Conservation (phyloP, 2,329 filamentous ascomycete genomes). For the Coniochaeta ligniaria region DNA sequence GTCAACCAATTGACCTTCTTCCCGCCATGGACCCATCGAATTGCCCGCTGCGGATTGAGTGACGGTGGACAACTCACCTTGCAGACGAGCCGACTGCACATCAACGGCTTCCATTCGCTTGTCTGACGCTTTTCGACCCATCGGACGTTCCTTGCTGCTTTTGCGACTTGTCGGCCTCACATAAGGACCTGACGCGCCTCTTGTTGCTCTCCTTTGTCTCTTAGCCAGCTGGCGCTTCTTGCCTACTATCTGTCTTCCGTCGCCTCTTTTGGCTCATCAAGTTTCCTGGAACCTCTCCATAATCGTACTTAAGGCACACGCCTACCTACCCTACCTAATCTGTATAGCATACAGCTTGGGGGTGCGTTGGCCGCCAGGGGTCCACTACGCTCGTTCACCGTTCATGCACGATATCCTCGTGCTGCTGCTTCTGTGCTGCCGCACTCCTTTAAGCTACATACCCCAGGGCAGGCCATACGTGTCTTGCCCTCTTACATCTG, state of each 20-base stretch:
- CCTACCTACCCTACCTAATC: neutral
- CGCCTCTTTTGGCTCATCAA: neutral
- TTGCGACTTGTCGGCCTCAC: constrained; percentile 6
- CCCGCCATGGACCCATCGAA: constrained; percentile 6
- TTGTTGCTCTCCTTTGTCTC: neutral
- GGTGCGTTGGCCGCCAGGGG: constrained; percentile 1
- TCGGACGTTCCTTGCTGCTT: neutral
- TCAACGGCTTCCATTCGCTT: constrained; percentile 24
- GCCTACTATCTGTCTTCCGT: neutral
- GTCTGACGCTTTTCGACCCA: constrained; percentile 3
- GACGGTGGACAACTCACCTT: constrained; percentile 31
- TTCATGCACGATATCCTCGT: constrained; percentile 24
- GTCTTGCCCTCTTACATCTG: constrained; percentile 7
- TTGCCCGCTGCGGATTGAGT: constrained; percentile 13
- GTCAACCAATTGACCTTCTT: neutral
- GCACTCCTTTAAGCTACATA: constrained; percentile 22
- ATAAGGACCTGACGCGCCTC: constrained; percentile 6
- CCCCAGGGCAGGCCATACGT: constrained; percentile 9
- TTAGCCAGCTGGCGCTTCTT: neutral
- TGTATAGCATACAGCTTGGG: constrained; percentile 1
- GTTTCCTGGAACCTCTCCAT: constrained; percentile 2
- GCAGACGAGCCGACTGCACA: constrained; percentile 26
- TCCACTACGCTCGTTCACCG: constrained; percentile 24
- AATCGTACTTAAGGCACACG: constrained; percentile 1
- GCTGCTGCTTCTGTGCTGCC: constrained; percentile 16